Conservation (phyloP, 169 alveolate species). For the Besnoitia besnoiti region DNA sequence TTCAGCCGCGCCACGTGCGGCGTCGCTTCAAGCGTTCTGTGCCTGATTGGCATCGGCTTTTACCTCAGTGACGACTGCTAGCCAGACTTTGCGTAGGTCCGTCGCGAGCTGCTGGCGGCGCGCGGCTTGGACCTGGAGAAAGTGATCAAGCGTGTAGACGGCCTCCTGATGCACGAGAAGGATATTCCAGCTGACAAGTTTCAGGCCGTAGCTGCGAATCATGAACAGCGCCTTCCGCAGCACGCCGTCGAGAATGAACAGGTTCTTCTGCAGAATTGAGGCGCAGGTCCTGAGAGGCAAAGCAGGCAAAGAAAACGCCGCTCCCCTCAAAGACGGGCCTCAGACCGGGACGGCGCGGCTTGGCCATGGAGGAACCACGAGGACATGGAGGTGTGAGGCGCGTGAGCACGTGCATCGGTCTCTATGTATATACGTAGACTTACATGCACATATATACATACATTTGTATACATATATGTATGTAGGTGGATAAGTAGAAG, state of each 20-base stretch:
- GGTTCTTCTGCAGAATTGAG: conserved; percentile 60
- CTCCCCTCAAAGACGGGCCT: no score
- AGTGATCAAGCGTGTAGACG: conserved; percentile 72
- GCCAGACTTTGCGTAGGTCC: conserved; percentile 63
- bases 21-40: no score
- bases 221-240: background rate
- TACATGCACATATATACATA: no score
- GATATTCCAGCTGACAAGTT: conserved; percentile 67
- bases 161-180: conserved; percentile 70
- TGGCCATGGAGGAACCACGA: no score
- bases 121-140: conserved; percentile 73
- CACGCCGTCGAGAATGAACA: conserved; percentile 40
- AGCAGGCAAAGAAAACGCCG: no score
- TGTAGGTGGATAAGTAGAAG: no score
- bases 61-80: conserved; percentile 63
- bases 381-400: no score
- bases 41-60: background rate
- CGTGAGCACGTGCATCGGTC: no score
- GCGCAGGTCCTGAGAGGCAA: conserved; percentile 56
- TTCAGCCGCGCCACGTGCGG: no score
- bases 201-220: conserved; percentile 6
- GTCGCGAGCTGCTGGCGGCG: conserved; percentile 73
- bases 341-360: no score
- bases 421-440: no score
- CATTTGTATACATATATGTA: no score